Evolutionary conservation across 148 eudicot species (phyloP).

Genomic region (Drosera capensis): DNA sequence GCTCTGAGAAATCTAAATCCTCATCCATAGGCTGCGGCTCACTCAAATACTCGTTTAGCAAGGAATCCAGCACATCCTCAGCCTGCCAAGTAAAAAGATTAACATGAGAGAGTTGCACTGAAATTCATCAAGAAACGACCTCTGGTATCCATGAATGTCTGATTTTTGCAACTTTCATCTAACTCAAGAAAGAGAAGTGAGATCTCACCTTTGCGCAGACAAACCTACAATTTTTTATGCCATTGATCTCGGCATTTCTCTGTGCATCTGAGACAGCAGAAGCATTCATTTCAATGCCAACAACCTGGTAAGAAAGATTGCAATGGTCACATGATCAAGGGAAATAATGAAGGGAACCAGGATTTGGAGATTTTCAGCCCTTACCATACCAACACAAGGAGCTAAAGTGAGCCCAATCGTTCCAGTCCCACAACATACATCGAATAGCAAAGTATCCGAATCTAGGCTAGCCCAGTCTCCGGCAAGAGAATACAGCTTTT

Average conservation of each 20-base stretch:
- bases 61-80: constrained; percentile 70
- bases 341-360: constrained; percentile 2
- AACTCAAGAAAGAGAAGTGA: not conserved
- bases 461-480: constrained; percentile 94
- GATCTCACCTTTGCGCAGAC: constrained; percentile 68
- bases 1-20: constrained; percentile 13
- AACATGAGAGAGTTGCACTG: too few relatives aligned
- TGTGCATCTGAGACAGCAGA: constrained; percentile 85
- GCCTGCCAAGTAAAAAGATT: constrained; percentile 32
- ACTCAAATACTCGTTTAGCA: constrained; percentile 51
- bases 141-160: too few relatives aligned
- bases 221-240: constrained; percentile 78
- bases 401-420: constrained; percentile 94
- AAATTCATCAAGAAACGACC: too few relatives aligned
- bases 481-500: constrained; percentile 85
- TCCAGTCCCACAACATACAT: constrained; percentile 96
- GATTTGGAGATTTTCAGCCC: constrained; percentile 10
- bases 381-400: constrained; percentile 94
- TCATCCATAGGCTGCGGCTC: constrained; percentile 25
- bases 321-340: too few relatives aligned
- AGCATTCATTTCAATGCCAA: constrained; percentile 98
- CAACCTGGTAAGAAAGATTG: constrained; percentile 78
- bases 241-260: constrained; percentile 88
- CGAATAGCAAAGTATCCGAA: constrained; percentile 77
- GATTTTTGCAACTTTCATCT: too few relatives aligned